Evolutionary conservation across 2,329 filamentous ascomycete genomes (phyloP).

Genomic region (Alternaria sp.): DNA sequence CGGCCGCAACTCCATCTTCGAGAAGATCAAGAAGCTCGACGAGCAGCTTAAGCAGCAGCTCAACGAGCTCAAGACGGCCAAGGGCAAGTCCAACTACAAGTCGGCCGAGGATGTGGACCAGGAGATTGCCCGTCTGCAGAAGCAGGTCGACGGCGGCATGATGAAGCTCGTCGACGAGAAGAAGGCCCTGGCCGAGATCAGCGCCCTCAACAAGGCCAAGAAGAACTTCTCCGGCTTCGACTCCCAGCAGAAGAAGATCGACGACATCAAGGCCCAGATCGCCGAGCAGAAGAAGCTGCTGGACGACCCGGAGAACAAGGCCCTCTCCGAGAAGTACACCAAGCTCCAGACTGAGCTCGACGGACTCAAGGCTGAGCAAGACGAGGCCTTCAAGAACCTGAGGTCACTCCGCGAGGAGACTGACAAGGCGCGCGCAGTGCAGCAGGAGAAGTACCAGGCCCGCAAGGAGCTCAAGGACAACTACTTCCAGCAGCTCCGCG

Average conservation of each 20-base stretch:
- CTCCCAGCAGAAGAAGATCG: slow-evolving; percentile 84
- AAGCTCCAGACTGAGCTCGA: slow-evolving; percentile 88
- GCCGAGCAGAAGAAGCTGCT: slow-evolving; percentile 86
- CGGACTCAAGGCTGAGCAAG: slow-evolving; percentile 87
- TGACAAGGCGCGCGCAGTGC: slow-evolving; percentile 79
- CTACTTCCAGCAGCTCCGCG: slow-evolving; percentile 82
- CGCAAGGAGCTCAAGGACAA: slow-evolving; percentile 89
- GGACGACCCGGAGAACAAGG: slow-evolving; percentile 90
- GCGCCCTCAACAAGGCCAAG: slow-evolving; percentile 81
- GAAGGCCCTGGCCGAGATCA: slow-evolving; percentile 86
- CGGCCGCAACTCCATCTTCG: slow-evolving; percentile 76
- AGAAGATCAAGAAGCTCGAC: slow-evolving; percentile 92
- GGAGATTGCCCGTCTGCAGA: slow-evolving; percentile 80
- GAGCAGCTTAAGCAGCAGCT: slow-evolving; percentile 86
- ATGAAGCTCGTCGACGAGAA: slow-evolving; percentile 98
- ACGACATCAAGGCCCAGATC: slow-evolving; percentile 84
- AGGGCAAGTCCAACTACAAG: slow-evolving; percentile 83
- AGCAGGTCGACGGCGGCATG: slow-evolving; percentile 83
- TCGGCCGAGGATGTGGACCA: slow-evolving; percentile 84
- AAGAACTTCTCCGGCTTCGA: slow-evolving; percentile 91
- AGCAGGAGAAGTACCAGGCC: slow-evolving; percentile 82
- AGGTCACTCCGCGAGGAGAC: slow-evolving; percentile 85
- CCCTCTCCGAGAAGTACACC: slow-evolving; percentile 84
- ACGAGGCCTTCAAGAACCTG: slow-evolving; percentile 87
- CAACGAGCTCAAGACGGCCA: slow-evolving; percentile 83